Base-by-base conservation (phyloP, 1,284 basidiomycete genomes). In the Singerocomus rubriflavus region DNA sequence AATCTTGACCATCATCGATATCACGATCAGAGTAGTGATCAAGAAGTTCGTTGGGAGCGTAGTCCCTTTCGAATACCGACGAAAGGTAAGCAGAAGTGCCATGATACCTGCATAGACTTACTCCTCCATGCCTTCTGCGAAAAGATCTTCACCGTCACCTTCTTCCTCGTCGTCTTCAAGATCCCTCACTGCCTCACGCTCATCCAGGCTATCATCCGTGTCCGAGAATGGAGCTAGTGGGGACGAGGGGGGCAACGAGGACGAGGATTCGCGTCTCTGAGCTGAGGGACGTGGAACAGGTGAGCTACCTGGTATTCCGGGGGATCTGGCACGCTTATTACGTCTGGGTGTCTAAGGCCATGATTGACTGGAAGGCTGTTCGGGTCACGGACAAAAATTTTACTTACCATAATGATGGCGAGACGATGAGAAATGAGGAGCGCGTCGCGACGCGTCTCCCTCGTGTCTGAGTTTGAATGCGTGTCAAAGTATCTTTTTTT, bases 61-160 rank as follows among this genome's bases (percentile, higher is more conserved):
- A 98, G 65, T 99, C 96, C 51, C 94, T 96, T 58, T 52, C 16
- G 48, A 46, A 44, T 25, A 48, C 51, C 36, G 16, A 46, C 26
- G 32, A 42, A 55, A 46, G 40, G 34, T 54, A 33, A 53, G 43
- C 21, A 1, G 8, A 30, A 37, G 6, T 17, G 14, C 12, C 16
- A 40, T 27, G 48, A 41, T 34, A 49, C 43, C 5, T 32, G 32
- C 14, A 27, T 40, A 10, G 37, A 77, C 85, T 65, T 62, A 95
- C 92, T 82, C 84, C 57, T 81, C 76, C 57, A 92, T 72, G 64
- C 78, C 79, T 13, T 96, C 87, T 39, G 81, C 91, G 71, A 96
- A 98, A 26, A 99, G 81, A 72, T 99, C 95, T 69, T 97, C 95
- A 32, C 92, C 93, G 25, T 94, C 91, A 17, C 82, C 92, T 6